phyloP scores from a whole-genome alignment of 306 rosid genomes.

The Prunus campanulata region DNA sequence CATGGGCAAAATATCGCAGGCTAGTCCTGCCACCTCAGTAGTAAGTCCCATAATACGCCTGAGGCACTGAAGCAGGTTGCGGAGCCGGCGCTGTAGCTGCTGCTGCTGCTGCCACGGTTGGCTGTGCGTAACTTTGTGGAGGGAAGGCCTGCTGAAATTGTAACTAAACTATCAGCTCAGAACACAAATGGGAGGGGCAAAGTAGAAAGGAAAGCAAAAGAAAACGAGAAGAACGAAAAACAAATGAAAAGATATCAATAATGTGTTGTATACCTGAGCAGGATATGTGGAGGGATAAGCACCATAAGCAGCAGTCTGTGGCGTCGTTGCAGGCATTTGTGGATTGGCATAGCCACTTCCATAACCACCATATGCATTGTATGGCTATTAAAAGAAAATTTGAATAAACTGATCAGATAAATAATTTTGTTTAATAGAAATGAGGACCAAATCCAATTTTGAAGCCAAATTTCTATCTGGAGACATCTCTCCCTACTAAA shows the following conservation, averaged over 20 bases:
- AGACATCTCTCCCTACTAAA: not conserved
- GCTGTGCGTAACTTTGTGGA: constrained; percentile 72
- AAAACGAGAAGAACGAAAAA: not conserved
- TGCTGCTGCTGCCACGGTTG: constrained; percentile 43
- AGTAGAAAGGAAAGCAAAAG: not conserved
- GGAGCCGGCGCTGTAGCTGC: constrained; percentile 44
- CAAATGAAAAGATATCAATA: no score
- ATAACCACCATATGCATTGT: constrained; percentile 73
- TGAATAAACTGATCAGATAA: not conserved
- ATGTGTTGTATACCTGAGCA: constrained; percentile 57
- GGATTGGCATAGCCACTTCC: constrained; percentile 58
- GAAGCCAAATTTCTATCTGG: not conserved
- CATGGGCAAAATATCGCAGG: constrained; percentile 27
- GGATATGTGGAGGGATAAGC: constrained; percentile 86
- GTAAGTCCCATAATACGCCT: constrained; percentile 80
- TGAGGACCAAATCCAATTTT: not conserved
- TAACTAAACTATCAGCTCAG: not conserved
- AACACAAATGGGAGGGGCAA: not conserved
- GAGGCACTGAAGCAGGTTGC: constrained; percentile 80
- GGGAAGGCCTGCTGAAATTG: constrained; percentile 58
- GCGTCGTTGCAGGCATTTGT: constrained; percentile 57
- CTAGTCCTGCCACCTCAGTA: constrained; percentile 38
- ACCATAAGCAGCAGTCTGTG: constrained; percentile 72
- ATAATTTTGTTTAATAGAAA: not conserved
- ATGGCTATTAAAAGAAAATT: constrained; percentile 54